A percentile compares a stretch with the other conserved stretches of the same genome.
These are phyloP conservation scores for Pyrus pyrifolia DNA, from an alignment of 306 rosid species.

Conservation along the genomic window DNA sequence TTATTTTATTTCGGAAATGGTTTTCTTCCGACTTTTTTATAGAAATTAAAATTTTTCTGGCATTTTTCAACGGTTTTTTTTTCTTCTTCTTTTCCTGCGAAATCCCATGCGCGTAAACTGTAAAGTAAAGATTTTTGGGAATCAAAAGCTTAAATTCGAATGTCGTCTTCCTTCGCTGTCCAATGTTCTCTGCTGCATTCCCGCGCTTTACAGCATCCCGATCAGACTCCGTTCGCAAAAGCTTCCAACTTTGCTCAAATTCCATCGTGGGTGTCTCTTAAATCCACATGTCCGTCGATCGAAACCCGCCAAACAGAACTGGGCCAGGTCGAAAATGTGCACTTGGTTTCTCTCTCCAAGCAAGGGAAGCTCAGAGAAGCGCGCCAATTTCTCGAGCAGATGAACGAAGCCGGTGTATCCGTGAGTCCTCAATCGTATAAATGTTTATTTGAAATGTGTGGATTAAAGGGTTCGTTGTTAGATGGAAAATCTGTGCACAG, in stretches of 20 bases:
- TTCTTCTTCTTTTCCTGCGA: background rate
- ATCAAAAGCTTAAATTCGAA: background rate
- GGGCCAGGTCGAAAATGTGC: slow-evolving; percentile 49
- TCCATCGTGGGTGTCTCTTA: slow-evolving; percentile 52
- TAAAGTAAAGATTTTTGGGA: background rate
- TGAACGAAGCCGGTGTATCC: slow-evolving; percentile 38
- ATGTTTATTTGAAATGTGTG: slow-evolving; percentile 43
- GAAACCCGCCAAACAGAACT: slow-evolving; percentile 13
- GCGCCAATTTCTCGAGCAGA: slow-evolving; percentile 37
- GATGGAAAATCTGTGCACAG: slow-evolving; percentile 40
- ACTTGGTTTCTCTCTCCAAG: slow-evolving; percentile 46
- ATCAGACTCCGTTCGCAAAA: slow-evolving; percentile 11
- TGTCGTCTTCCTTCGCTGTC: slow-evolving; percentile 27
- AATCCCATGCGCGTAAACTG: background rate
- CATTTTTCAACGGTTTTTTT: too few species aligned
- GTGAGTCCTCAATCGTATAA: slow-evolving; percentile 30
- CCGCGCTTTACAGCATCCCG: slow-evolving; percentile 14
- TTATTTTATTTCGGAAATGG: too few species aligned
- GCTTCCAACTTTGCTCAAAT: slow-evolving; percentile 34
- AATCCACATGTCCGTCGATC: slow-evolving; percentile 7
- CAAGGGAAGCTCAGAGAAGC: slow-evolving; percentile 41
- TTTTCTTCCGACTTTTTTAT: background rate
- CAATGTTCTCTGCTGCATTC: slow-evolving; percentile 12
- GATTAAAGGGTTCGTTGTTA: slow-evolving; percentile 23
- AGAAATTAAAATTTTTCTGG: background rate